Evolutionary conservation across 768 basidiomycete species (phyloP).

Genomic region (Termitomyces sp.): DNA sequence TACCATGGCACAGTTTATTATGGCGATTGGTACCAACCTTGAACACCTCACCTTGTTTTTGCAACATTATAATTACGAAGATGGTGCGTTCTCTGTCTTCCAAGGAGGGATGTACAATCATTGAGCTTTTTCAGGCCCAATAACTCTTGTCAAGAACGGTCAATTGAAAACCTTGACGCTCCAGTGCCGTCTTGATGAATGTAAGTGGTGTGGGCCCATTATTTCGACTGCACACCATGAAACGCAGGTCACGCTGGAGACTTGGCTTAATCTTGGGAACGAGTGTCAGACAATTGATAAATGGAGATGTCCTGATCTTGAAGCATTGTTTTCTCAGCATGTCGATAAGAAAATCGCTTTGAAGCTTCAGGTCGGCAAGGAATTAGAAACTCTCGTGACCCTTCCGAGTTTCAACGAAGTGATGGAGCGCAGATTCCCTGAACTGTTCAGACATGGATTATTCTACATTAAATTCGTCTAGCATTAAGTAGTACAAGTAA

Average conservation of each 20-base stretch:
- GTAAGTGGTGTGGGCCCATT: neutral
- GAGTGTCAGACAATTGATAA: neutral
- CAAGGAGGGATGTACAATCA: neutral
- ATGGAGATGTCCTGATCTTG: neutral
- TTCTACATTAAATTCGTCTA: neutral
- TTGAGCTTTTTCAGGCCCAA: neutral
- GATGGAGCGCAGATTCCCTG: neutral
- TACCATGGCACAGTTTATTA: neutral
- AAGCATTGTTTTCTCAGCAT: neutral
- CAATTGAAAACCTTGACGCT: neutral
- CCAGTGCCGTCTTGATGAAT: neutral
- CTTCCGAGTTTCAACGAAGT: neutral
- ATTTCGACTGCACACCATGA: neutral
- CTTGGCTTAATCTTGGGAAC: neutral
- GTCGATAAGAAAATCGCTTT: neutral
- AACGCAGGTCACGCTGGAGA: neutral
- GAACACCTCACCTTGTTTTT: neutral
- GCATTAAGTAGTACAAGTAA: no score
- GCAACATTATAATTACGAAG: neutral
- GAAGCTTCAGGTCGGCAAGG: neutral
- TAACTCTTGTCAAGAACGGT: neutral
- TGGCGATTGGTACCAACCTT: neutral
- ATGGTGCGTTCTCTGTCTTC: neutral
- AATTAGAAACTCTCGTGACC: neutral
- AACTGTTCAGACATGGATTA: neutral